Evolutionary conservation across 257 asterid genomes (phyloP).

Genomic region (Eustoma russellianum): DNA sequence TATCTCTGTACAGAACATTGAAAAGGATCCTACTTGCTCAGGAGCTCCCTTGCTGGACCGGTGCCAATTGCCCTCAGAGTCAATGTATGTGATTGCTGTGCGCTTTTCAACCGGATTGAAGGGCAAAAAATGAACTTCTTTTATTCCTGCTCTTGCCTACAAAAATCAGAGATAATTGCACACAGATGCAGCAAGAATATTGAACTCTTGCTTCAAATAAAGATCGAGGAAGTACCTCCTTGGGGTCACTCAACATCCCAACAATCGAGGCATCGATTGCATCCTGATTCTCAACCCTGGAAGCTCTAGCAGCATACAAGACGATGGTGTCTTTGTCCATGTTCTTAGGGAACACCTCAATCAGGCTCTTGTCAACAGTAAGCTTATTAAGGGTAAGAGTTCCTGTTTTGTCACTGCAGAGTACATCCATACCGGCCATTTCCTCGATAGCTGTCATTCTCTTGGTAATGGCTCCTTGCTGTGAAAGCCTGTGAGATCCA

Average conservation of each 20-base stretch:
- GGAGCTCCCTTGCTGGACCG: conserved; percentile 93
- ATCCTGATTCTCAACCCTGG: conserved; percentile 78
- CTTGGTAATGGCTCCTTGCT: conserved; percentile 95
- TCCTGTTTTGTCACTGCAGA: conserved; percentile 92
- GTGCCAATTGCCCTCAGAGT: conserved; percentile 56
- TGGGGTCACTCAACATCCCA: conserved; percentile 63
- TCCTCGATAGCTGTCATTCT: conserved; percentile 99
- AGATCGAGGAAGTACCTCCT: conserved; percentile 33
- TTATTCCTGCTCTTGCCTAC: conserved; percentile 73
- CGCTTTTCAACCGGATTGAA: conserved; percentile 87
- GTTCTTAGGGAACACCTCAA: conserved; percentile 52
- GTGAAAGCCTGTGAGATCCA: conserved; percentile 82
- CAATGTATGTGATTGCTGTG: conserved; percentile 72
- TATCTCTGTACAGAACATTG: neutral
- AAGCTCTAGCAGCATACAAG: conserved; percentile 68
- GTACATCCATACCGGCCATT: conserved; percentile 95
- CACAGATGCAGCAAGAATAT: neutral
- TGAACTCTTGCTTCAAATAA: neutral
- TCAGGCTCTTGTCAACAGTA: conserved; percentile 56
- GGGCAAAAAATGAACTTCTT: conserved; percentile 82
- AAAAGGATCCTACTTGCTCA: conserved; percentile 50
- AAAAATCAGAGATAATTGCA: conserved; percentile 1
- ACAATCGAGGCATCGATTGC: conserved; percentile 91
- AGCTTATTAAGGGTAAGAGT: conserved; percentile 92
- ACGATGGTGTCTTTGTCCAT: conserved; percentile 41